Evolutionary conservation across 306 rosid species (phyloP).

Genomic region (Glycine tomentella): DNA sequence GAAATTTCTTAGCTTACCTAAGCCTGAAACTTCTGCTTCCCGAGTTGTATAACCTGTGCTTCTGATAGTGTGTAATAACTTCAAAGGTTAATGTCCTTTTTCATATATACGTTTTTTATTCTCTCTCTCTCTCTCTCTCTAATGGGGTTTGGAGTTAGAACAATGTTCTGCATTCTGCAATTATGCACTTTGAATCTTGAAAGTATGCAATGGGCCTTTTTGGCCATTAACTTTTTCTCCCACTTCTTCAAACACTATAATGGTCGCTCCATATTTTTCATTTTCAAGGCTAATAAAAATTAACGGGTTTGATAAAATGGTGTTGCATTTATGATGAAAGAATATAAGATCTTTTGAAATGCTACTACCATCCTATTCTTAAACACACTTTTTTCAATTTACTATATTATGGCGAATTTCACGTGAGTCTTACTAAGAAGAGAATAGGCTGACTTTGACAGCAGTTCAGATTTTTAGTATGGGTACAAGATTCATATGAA

Average conservation of each 20-base stretch:
- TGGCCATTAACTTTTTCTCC: background rate
- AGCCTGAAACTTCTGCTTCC: conserved; percentile 36
- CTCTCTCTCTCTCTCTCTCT: background rate
- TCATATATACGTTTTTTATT: background rate
- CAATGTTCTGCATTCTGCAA: background rate
- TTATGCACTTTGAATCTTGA: background rate
- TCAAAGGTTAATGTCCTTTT: conserved; percentile 44
- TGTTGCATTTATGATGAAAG: background rate
- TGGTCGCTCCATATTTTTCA: background rate
- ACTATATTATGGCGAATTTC: background rate
- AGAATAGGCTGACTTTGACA: background rate
- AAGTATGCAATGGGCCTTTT: background rate
- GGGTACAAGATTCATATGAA: background rate
- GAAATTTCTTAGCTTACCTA: conserved; percentile 23
- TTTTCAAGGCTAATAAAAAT: background rate
- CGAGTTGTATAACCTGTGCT: conserved; percentile 2
- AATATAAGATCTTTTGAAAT: background rate
- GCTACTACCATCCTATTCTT: background rate
- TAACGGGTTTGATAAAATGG: background rate
- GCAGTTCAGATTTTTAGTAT: background rate
- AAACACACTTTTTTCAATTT: background rate
- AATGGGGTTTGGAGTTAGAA: background rate
- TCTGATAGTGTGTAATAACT: conserved; percentile 12
- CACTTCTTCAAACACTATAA: background rate
- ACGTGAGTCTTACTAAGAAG: background rate